phyloP scores from a whole-genome alignment of 1,284 basidiomycete genomes.

The Leccinum huronense region DNA sequence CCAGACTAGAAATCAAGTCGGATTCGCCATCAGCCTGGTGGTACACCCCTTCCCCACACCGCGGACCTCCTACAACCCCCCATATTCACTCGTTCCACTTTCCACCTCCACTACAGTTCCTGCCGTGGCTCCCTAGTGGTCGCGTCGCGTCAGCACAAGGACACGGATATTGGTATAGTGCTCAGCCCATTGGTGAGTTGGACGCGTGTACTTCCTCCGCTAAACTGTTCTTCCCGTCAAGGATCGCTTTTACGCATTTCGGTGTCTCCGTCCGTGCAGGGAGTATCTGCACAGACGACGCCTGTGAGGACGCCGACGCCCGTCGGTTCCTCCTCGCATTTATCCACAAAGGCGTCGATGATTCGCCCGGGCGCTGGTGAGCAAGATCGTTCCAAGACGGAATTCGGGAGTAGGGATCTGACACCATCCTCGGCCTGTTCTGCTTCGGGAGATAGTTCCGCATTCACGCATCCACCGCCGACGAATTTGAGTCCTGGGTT shows the following conservation, averaged over 20 bases:
- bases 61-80: conserved; percentile 9
- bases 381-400: too few species aligned
- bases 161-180: conserved; percentile 28
- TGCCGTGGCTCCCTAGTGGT: conserved; percentile 22
- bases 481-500: conserved; percentile 17
- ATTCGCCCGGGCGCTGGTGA: background rate
- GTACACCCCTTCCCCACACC: conserved; percentile 10
- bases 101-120: conserved; percentile 19
- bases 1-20: conserved; percentile 10
- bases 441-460: conserved; percentile 8
- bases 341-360: conserved; percentile 3
- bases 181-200: conserved; percentile 25
- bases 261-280: conserved; percentile 1
- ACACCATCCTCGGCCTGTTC: background rate
- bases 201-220: conserved; percentile 24
- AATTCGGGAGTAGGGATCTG: too few species aligned
- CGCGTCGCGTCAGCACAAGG: conserved; percentile 17
- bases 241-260: conserved; percentile 6
- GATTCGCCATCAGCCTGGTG: conserved; percentile 20
- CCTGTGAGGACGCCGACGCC: conserved; percentile 14
- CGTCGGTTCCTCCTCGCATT: conserved; percentile 7
- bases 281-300: conserved; percentile 15
- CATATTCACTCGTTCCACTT: conserved; percentile 16
- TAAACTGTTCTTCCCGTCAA: conserved; percentile 28
- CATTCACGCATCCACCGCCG: conserved; percentile 12